Percentiles rank a stretch among this genome's conserved stretches.
phyloP scores from a whole-genome alignment of 2,329 filamentous ascomycete species.

The Penicillium sp. region DNA sequence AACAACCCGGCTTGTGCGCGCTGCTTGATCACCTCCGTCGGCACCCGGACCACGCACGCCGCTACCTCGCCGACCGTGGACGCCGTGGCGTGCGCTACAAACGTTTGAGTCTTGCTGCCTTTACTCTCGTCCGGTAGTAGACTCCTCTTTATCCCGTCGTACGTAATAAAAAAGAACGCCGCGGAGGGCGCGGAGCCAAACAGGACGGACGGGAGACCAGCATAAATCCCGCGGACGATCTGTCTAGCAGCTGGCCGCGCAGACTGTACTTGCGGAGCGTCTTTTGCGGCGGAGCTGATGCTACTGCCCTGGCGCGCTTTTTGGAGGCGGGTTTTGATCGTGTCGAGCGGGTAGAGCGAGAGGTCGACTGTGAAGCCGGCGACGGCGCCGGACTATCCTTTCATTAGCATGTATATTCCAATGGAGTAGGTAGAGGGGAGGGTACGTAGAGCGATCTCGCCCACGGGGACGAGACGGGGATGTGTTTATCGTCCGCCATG shows the following conservation, averaged over 20 bases:
- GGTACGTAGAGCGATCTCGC: conserved; percentile 31
- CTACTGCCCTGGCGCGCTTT: conserved; percentile 48
- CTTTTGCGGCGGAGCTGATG: conserved; percentile 33
- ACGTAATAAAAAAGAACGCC: conserved; percentile 95
- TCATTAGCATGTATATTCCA: not conserved
- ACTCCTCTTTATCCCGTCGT: conserved; percentile 68
- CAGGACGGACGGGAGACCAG: conserved; percentile 81
- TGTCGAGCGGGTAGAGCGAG: conserved; percentile 96
- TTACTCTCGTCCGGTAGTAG: conserved; percentile 33
- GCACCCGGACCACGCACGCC: conserved; percentile 86
- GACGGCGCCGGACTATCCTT: conserved; percentile 69
- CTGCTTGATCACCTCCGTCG: conserved; percentile 96
- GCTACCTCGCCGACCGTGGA: conserved; percentile 85
- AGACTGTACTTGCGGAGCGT: conserved; percentile 45
- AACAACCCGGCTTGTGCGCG: conserved; percentile 84
- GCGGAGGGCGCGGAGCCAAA: conserved; percentile 91
- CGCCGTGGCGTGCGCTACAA: conserved; percentile 71
- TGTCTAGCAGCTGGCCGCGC: conserved; percentile 64
- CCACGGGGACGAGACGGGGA: conserved; percentile 38
- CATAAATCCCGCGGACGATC: conserved; percentile 88
- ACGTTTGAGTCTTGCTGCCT: conserved; percentile 30
- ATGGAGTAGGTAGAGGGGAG: not conserved
- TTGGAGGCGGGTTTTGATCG: conserved; percentile 94
- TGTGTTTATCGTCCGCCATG: conserved; percentile 25
- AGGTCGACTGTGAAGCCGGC: conserved; percentile 96